Base-by-base conservation (phyloP, 176 grass and related monocot genomes). In the Cenchrus purpureus region DNA sequence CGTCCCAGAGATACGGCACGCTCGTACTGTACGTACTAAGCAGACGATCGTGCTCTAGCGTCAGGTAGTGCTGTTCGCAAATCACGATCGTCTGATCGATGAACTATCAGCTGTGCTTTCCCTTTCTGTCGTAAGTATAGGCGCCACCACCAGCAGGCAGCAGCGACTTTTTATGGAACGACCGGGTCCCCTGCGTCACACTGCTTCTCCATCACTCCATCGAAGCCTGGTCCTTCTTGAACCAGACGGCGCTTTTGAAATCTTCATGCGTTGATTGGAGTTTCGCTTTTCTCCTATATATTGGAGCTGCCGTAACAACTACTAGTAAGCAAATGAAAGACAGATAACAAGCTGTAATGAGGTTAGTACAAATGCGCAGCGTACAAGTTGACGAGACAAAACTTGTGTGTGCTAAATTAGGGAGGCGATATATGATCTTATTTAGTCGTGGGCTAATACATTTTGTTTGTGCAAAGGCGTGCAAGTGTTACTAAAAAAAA, bases 41-140 rank as follows among this genome's bases (percentile, higher is more conserved):
- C 37, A 40, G 37, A 40, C 1, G 56, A 58, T 62, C 59, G 11
- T 12, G 59, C n/a, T 62, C n/a, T 12, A 62, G n/a, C 12, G 13
- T n/a, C 43, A 31, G 15, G 55, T 51, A 9, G 40, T 52, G 57
- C 55, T 25, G 84, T 7, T 86, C 7, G 19, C 67, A 64, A 63
- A 72, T 79, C 76, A 12, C 66, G 40, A 73, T 86, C 84, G 8
- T 63, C 44, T 20, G 31, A 51, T 61, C 17, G 20, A 22, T 40
- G 52, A 32, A 40, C n/a, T 10, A 3, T 79, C 28, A 12, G 84
- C 5, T 54, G 76, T 0, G 54, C 45, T 34, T 79, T 86, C 78
- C 1, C 59, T 84, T 84, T 52, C 46, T 0, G 40, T 43, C 22
- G 82, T 11, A 64, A 17, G 20, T 54, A 51, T 15, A 56, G 4